Base-by-base conservation (phyloP, 495 filamentous ascomycete genomes). In the Evernia prunastri region DNA sequence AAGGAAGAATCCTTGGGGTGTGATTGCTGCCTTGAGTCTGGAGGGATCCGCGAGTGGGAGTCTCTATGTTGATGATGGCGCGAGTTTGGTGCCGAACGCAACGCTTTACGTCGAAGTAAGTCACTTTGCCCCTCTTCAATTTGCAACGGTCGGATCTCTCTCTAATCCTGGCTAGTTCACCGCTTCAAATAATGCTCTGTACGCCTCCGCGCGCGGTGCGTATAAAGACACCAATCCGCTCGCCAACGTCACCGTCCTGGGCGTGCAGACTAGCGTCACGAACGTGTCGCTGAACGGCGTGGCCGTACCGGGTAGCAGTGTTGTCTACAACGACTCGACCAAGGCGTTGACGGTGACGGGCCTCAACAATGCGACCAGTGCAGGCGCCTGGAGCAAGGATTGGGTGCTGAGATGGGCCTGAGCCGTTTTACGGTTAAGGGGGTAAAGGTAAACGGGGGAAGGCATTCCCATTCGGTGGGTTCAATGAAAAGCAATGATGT, bases 31-130 rank as follows among this genome's bases (percentile, higher is more conserved):
- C 3, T 76, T 91, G 13, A 77, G 82, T 65, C 59, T 64, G 12
- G 68, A 79, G 20, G 87, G 87, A 0, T 68, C 73, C 25, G 90
- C 92, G 0, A 74, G 65, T 4, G 92, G 92, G 0, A 62, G 78
- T 15, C 71, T 96, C 12, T 95, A 96, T 69, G 68, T 96, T 12
- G 92, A 96, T 68, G 92, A 96, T 72, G 92, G 92, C 0, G 87
- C 88, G 73, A 90, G 86, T 56, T 42, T 94, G 36, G 67, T 67
- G 33, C 89, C 82, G 4, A 75, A 79, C 25, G 75, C 77, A 0
- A 87, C 83, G 15, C 77, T 82, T 12, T 80, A 77, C 69, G 82
- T 91, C 54, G 67, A 80, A 64, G 81, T 84, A 67, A 72, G 75
- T 75, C 36, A 53, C 33, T n/a, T 56, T 42, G 33, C 42, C 31